Evolutionary conservation across 2,329 filamentous ascomycete species (phyloP).

Genomic region (Ascochyta pisi): DNA sequence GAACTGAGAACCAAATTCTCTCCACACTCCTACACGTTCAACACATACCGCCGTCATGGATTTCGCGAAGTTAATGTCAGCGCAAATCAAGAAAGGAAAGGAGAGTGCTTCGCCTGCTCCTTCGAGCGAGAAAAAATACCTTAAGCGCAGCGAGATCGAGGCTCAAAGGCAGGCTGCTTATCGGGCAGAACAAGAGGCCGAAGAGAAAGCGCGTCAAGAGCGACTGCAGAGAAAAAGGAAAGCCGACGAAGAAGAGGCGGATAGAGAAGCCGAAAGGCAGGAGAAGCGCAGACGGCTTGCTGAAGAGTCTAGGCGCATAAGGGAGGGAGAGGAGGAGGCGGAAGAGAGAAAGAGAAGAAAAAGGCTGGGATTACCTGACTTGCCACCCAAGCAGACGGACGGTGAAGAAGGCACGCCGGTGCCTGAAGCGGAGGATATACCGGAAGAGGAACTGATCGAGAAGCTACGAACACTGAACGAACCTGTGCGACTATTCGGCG

Average conservation of each 20-base stretch:
- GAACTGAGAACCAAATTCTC: background rate
- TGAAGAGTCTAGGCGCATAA: conserved; percentile 74
- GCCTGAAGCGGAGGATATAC: conserved; percentile 66
- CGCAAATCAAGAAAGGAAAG: conserved; percentile 87
- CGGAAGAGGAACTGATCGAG: conserved; percentile 71
- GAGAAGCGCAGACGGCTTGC: conserved; percentile 83
- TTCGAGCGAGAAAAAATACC: conserved; percentile 67
- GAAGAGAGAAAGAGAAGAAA: conserved; percentile 77
- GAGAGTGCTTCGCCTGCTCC: conserved; percentile 50
- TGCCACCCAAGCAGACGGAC: conserved; percentile 60
- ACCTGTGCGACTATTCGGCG: conserved; percentile 80
- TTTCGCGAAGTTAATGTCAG: conserved; percentile 91
- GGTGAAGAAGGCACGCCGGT: conserved; percentile 53
- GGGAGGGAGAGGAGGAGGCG: conserved; percentile 75
- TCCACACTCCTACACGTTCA: background rate
- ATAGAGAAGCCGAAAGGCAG: conserved; percentile 72
- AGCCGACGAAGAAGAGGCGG: conserved; percentile 82
- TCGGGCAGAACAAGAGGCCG: conserved; percentile 76
- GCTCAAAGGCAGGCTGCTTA: conserved; percentile 81
- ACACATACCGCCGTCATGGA: conserved; percentile 69
- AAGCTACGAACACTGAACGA: conserved; percentile 76
- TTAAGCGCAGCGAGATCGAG: conserved; percentile 86
- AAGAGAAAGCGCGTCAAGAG: conserved; percentile 74
- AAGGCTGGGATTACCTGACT: conserved; percentile 79
- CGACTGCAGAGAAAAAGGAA: conserved; percentile 82